These are phyloP conservation scores for Colletotrichum costaricense DNA, from an alignment of 2,329 filamentous ascomycete species.

Conservation along the genomic window DNA sequence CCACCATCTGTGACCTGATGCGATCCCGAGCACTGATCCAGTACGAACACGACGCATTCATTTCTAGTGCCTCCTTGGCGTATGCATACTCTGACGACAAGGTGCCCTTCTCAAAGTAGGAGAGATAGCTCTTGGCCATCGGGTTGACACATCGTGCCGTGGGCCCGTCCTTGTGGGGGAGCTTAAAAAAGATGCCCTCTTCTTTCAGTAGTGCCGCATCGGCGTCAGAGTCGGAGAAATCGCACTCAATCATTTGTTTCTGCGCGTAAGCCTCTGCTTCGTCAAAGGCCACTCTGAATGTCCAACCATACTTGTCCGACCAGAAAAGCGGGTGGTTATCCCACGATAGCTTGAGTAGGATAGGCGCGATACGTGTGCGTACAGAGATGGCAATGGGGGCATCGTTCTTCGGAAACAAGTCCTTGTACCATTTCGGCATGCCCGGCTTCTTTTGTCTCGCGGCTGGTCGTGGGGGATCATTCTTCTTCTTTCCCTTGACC, in stretches of 20 bases:
- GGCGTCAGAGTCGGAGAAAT: slow-evolving; percentile 81
- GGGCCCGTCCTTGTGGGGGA: slow-evolving; percentile 96
- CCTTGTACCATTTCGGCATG: slow-evolving; percentile 96
- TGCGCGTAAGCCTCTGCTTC: slow-evolving; percentile 74
- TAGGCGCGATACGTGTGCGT: slow-evolving; percentile 85
- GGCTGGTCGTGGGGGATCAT: slow-evolving; percentile 79
- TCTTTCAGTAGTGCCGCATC: slow-evolving; percentile 70
- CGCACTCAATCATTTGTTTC: slow-evolving; percentile 79
- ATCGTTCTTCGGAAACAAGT: slow-evolving; percentile 79
- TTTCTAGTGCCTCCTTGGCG: slow-evolving; percentile 94
- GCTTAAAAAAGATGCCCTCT: slow-evolving; percentile 82
- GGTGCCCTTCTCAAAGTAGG: slow-evolving; percentile 90
- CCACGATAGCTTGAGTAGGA: slow-evolving; percentile 88
- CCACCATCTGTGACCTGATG: slow-evolving; percentile 95
- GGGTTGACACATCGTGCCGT: slow-evolving; percentile 86
- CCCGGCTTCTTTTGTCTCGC: slow-evolving; percentile 92
- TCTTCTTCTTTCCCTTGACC: slow-evolving; percentile 91
- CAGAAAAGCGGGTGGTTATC: slow-evolving; percentile 90
- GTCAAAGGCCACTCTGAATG: slow-evolving; percentile 78
- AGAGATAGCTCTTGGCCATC: slow-evolving; percentile 89
- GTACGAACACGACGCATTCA: slow-evolving; percentile 99
- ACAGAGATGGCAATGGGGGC: slow-evolving; percentile 82
- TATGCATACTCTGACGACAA: slow-evolving; percentile 89
- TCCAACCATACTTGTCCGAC: slow-evolving; percentile 95
- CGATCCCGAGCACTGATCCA: slow-evolving; percentile 97